Evolutionary conservation across 202 grass and related monocot genomes (phyloP).

Genomic region (Schoenoplectus tabernaemontani): DNA sequence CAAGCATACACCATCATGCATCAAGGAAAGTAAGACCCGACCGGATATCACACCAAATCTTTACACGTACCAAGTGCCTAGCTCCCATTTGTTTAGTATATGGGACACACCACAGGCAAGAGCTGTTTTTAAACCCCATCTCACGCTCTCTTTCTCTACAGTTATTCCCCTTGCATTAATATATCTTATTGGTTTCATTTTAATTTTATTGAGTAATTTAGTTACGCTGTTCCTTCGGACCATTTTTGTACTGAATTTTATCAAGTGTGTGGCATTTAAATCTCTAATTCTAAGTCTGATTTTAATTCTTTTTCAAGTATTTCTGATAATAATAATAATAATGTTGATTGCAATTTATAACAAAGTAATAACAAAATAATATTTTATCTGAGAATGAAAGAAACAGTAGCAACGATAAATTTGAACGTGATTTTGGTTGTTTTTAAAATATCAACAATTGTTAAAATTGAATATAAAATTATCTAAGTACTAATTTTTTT

Average conservation of each 20-base stretch:
- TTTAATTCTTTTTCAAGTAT: too few relatives aligned
- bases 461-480: too few relatives aligned
- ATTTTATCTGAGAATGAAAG: too few relatives aligned
- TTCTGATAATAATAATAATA: too few relatives aligned
- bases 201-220: not conserved
- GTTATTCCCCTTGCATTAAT: constrained; percentile 1
- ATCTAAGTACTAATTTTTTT: too few relatives aligned
- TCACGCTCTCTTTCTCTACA: not conserved
- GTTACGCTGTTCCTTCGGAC: not conserved
- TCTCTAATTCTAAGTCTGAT: too few relatives aligned
- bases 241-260: not conserved
- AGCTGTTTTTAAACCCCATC: constrained; percentile 23
- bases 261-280: not conserved
- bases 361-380: too few relatives aligned
- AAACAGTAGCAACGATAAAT: too few relatives aligned
- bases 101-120: constrained; percentile 50
- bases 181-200: constrained; percentile 1
- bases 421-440: too few relatives aligned
- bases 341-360: too few relatives aligned
- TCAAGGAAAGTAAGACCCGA: constrained; percentile 69
- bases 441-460: too few relatives aligned
- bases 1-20: constrained; percentile 20
- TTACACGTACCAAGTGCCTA: constrained; percentile 21
- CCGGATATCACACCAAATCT: constrained; percentile 75
- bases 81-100: constrained; percentile 13